Base-by-base conservation (phyloP, 768 basidiomycete genomes). In the Hericium coralloides region DNA sequence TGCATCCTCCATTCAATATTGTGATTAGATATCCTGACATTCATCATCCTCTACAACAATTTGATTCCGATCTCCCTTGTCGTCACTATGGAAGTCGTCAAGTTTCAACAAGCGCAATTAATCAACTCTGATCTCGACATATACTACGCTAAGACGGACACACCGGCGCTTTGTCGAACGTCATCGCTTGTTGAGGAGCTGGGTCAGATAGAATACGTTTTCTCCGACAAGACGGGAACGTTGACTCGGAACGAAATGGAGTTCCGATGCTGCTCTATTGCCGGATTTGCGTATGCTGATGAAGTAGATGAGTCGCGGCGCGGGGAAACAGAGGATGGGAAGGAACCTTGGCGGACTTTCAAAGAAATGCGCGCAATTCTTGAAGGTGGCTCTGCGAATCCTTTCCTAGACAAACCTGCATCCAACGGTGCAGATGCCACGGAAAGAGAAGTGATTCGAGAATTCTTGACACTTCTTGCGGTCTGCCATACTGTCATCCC, bases 401-500 rank as follows among this genome's bases (percentile, higher is more conserved):
- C 86, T 0, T 91, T 90, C 65, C 70, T 78, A 9, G 79, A 85
- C 58, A 64, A 9, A 60, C 55, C 12, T 56, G 58, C 3, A 64
- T 53, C 69, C 68, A 36, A 4, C 51, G 45, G 38, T 51, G 65
- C 4, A 50, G 47, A 26, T 49, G 65, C 52, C 55, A 67, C 60
- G 59, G 79, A 83, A 70, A 54, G 64, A 5, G 67, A 66, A 23
- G 61, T 68, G 2, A 55, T 69, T 26, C 58, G 64, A 55, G 71
- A 73, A 57, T 73, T 72, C 61, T 49, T 73, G 41, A 71, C 69
- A 22, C 61, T 73, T 20, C 77, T 98, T 52, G 88, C 95, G 2
- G 94, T 98, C 37, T 99, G 97, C 63, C 97, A 99, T 67, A 98
- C 97, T 0, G 97, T 99, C 63, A 98, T 98, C 65, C 97, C 97